These are phyloP conservation scores for Candida qinlingensis DNA, from an alignment of 805 yeast species.

Conservation along the genomic window DNA sequence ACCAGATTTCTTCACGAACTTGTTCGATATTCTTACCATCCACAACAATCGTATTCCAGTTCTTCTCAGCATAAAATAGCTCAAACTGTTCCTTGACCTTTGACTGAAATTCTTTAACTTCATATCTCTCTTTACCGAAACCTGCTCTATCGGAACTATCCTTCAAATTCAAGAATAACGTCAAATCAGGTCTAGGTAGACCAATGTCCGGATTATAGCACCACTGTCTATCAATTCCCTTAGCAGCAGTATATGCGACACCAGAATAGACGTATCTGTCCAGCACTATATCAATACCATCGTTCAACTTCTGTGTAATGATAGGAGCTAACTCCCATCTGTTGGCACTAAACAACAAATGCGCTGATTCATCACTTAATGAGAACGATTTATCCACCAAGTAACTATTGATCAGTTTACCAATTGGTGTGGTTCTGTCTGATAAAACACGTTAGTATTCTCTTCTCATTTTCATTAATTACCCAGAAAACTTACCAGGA, in stretches of 20 bases:
- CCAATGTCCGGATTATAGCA: conserved; percentile 78
- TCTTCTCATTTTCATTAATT: not conserved
- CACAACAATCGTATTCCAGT: conserved; percentile 52
- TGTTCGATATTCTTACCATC: conserved; percentile 51
- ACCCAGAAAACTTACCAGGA: conserved; percentile 39
- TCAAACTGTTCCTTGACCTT: conserved; percentile 60
- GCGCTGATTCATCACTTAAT: conserved; percentile 76
- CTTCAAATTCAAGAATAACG: conserved; percentile 65
- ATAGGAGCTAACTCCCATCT: conserved; percentile 75
- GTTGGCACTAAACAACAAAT: conserved; percentile 84
- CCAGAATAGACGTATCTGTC: conserved; percentile 94
- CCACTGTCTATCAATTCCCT: conserved; percentile 72
- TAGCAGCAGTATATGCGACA: conserved; percentile 86
- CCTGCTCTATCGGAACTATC: conserved; percentile 54
- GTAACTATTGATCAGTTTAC: conserved; percentile 70
- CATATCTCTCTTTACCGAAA: conserved; percentile 94
- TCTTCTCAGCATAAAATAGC: conserved; percentile 32
- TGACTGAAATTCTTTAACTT: conserved; percentile 65
- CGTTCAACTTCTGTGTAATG: conserved; percentile 39
- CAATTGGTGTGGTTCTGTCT: conserved; percentile 78
- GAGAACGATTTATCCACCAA: conserved; percentile 44
- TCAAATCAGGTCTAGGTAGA: conserved; percentile 79
- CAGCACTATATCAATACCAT: conserved; percentile 59
- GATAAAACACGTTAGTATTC: not conserved
- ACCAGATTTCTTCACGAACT: conserved; percentile 47